phyloP scores from a whole-genome alignment of 106 monocot genomes.

The Dendrobium chrysotoxum region DNA sequence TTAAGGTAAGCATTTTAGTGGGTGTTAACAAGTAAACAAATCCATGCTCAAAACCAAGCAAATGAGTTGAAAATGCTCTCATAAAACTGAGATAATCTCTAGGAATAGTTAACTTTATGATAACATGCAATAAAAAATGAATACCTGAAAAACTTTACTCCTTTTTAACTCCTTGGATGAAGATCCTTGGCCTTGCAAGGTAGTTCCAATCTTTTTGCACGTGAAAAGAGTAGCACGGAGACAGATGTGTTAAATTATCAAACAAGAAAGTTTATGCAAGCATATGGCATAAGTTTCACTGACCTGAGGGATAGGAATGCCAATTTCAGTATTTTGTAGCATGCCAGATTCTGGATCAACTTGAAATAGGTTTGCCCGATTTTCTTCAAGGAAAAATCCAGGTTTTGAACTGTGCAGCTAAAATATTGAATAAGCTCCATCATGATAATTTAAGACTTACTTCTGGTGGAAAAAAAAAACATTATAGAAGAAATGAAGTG shows the following conservation, averaged over 20 bases:
- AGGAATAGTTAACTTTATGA: too few species aligned
- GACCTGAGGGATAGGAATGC: slow-evolving; percentile 66
- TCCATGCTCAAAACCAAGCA: not conserved
- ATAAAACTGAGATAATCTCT: not conserved
- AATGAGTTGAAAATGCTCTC: not conserved
- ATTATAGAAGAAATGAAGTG: not conserved
- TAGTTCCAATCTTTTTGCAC: slow-evolving; percentile 57
- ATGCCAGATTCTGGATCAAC: slow-evolving; percentile 76
- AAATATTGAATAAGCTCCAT: slow-evolving; percentile 1
- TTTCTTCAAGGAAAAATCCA: slow-evolving; percentile 87
- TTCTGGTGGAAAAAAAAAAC: not conserved
- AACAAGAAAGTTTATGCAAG: slow-evolving; percentile 4
- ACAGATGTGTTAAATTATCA: not conserved
- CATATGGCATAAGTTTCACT: slow-evolving; percentile 10
- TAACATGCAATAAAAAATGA: not conserved
- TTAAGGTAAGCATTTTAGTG: not conserved
- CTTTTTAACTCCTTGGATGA: slow-evolving; percentile 29
- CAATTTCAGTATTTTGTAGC: slow-evolving; percentile 68
- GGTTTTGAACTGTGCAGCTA: slow-evolving; percentile 64
- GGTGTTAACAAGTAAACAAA: too few species aligned
- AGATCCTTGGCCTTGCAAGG: slow-evolving; percentile 46
- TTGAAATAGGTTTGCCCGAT: slow-evolving; percentile 65
- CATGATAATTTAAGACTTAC: not conserved
- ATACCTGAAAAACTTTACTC: slow-evolving; percentile 89
- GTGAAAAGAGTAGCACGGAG: slow-evolving; percentile 6